Evolutionary conservation across 2,329 filamentous ascomycete genomes (phyloP), one percentile per base, ranked within the genome.

Genomic region (Aspergillus versicolor): DNA sequence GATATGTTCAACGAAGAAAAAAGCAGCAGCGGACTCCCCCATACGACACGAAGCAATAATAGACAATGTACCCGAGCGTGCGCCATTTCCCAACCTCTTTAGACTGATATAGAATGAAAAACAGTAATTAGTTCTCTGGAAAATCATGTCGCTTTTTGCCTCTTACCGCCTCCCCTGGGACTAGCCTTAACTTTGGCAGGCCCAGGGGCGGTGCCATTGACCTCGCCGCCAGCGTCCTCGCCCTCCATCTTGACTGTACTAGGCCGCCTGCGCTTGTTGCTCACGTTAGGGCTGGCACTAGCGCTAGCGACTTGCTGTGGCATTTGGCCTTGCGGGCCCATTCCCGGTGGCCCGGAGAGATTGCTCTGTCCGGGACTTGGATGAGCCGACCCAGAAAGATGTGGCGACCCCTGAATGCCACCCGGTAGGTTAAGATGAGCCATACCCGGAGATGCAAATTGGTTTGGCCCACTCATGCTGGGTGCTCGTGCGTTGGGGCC

Each of bases 241-340:
- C 73, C 77, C 64, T 86, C 84, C 52, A 81, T 73, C 69, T 87
- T 87, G 56, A 85, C 82, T 13, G 81, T 81, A 70, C 84, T 87
- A 24, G 80, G 72, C 58, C 85, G 77, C 58, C 85, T 80, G 57
- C 82, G 76, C 71, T 88, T 88, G 65, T 80, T 80, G 47, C 75
- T 81, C 43, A 85, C 79, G 63, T 84, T 86, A 2, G 85, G 85
- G 62, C 84, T 87, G 5, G 85, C 86, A 62, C 84, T 87, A 32
- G 84, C 82, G 64, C 83, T 86, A 54, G 66, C 73, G 52, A 69
- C 82, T 69, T 79, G 84, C 13, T 75, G 72, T 61, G 79, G 82
- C n/a, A 80, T 79, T 46, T 83, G 66, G 76, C 84, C 68, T 80
- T 84, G 83, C 46, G 81, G 78, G 50, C 82, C 76, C 82, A 87